phyloP scores from a whole-genome alignment of 169 alveolate species.

The Eimeria zaria region DNA sequence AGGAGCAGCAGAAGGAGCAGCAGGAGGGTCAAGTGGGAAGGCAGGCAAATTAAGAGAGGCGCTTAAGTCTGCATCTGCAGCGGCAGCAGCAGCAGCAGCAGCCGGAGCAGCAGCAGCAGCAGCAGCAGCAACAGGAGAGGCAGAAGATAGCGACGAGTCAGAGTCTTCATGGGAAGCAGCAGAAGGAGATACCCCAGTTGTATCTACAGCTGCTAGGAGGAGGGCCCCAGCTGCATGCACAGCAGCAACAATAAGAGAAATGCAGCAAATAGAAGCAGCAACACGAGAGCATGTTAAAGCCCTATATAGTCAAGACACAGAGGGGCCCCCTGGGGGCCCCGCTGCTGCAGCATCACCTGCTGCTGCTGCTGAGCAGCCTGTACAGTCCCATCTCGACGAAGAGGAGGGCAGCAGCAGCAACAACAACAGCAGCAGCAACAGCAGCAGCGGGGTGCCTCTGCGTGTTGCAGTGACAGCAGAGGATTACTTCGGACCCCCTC shows the following conservation, averaged over 20 bases:
- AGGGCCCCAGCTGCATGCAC: slow-evolving; percentile 2
- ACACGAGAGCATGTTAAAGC: background rate
- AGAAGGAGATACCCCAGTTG: slow-evolving; percentile 5
- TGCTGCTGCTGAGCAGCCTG: background rate
- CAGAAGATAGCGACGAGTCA: background rate
- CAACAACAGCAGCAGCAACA: background rate
- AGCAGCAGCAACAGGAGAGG: slow-evolving; percentile 47
- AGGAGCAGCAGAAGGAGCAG: background rate
- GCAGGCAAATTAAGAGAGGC: slow-evolving; percentile 20
- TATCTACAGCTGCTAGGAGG: background rate
- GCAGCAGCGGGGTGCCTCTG: background rate
- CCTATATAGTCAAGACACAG: background rate
- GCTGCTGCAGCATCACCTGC: background rate
- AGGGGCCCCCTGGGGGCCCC: slow-evolving; percentile 29
- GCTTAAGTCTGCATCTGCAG: background rate
- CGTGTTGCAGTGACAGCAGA: background rate
- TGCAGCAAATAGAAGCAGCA: slow-evolving; percentile 7
- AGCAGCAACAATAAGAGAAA: slow-evolving; percentile 16
- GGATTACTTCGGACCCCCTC: background rate
- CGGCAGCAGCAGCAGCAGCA: slow-evolving; percentile 3
- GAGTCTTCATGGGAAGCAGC: slow-evolving; percentile 62
- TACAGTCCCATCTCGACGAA: background rate
- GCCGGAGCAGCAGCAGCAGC: slow-evolving; percentile 26
- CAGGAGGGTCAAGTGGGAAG: background rate
- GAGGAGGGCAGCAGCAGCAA: background rate